These are phyloP conservation scores for Spathaspora arborariae DNA, from an alignment of 805 yeast species.

Conservation along the genomic window DNA sequence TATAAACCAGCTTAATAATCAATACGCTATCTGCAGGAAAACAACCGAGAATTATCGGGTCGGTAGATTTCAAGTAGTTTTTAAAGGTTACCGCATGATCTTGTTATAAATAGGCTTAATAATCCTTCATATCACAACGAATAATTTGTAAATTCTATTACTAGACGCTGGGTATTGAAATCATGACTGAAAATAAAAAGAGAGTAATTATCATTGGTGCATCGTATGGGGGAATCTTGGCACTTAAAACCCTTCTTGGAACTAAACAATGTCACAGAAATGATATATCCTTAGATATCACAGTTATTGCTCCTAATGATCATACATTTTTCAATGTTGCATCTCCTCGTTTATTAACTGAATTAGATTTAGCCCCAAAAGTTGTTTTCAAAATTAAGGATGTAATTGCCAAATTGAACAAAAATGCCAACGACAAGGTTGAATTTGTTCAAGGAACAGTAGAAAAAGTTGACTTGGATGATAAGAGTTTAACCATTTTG, in stretches of 20 bases:
- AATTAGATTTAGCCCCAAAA: slow-evolving; percentile 17
- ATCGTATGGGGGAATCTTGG: slow-evolving; percentile 29
- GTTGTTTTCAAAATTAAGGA: slow-evolving; percentile 16
- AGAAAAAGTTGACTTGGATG: slow-evolving; percentile 21
- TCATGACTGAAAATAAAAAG: slow-evolving; percentile 3
- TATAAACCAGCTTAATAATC: too few relatives aligned
- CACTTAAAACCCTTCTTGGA: slow-evolving; percentile 18
- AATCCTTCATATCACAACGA: too few relatives aligned
- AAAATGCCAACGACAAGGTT: slow-evolving; percentile 10
- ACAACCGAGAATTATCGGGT: too few relatives aligned
- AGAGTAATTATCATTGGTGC: slow-evolving; percentile 34
- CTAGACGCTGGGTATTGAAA: not conserved
- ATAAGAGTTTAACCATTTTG: slow-evolving; percentile 13
- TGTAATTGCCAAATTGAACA: slow-evolving; percentile 13
- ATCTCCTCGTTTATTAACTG: slow-evolving; percentile 30
- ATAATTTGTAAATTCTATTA: not conserved
- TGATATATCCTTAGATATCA: slow-evolving; percentile 13
- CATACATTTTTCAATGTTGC: slow-evolving; percentile 22
- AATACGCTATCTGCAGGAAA: too few relatives aligned
- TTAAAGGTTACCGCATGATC: too few relatives aligned
- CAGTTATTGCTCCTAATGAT: slow-evolving; percentile 23
- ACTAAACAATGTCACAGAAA: slow-evolving; percentile 5
- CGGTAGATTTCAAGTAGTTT: too few relatives aligned
- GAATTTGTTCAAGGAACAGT: slow-evolving; percentile 24
- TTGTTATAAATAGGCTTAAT: too few relatives aligned